Evolutionary conservation across 2,329 filamentous ascomycete species (phyloP), one percentile per base, ranked within the genome.

Genomic region (Cladosporium austrohemisphaericum): DNA sequence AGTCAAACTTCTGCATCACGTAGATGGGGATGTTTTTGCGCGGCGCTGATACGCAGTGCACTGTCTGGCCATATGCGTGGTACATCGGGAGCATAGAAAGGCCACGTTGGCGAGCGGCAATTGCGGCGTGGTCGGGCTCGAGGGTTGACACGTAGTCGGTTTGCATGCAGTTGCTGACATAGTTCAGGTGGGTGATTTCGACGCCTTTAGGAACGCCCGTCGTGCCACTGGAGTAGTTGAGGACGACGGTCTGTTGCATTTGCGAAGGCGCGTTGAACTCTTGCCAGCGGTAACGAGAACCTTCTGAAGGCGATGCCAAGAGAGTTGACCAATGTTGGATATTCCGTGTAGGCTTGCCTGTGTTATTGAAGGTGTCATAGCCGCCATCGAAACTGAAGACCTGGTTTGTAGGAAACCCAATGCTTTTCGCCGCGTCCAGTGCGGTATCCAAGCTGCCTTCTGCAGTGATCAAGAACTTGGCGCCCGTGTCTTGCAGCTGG

Each of bases 201-300:
- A 93, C 88, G 9, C 89, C 89, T 65, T 94, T 94, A 8, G 88
- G 87, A 3, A 89, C 76, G 5, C 89, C 88, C 0, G 89, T 94
- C 1, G 86, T 91, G 9, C 88, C 82, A 23, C 79, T 84, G 55
- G 81, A 86, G 68, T 92, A 94, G 67, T 94, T 93, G 54, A 94
- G 77, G 19, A 81, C 84, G 57, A 84, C 80, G 1, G 80, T 79
- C 4, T 76, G 75, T 49, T 75, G 57, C 19, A 69, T 65, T 51
- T 74, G 74, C 2, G 79, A 68, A 32, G 77, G 71, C 0, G 69
- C 65, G 1, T 73, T 60, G 40, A 74, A 75, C 51, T 83, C 75
- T 13, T 77, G 65, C 87, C 88, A 93, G 40, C 70, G 66, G 64
- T 85, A 91, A 2, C 60, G 62, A 2, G 71, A 67, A 1, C 79